A percentile compares a stretch with the other conserved stretches of the same genome.
Evolutionary conservation across 202 grass and related monocot genomes (phyloP).

Genomic region (Bolboschoenoplectus hybrid): DNA sequence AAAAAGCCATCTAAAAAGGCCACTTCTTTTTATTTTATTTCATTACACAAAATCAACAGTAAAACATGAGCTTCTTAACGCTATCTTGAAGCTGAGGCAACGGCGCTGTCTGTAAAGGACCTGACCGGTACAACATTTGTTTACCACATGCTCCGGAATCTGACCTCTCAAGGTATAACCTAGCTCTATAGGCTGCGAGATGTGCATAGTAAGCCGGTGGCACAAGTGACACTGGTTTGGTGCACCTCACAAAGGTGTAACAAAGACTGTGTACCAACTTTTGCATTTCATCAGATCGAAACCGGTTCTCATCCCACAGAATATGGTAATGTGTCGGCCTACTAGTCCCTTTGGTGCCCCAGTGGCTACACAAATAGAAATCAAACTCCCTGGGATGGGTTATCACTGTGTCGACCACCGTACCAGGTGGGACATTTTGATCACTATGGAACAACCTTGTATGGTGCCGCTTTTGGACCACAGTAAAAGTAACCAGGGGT

Average conservation of each 20-base stretch:
- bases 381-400: constrained; percentile 94
- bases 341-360: constrained; percentile 91
- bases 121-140: constrained; percentile 54
- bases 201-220: constrained; percentile 91
- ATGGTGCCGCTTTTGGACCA: constrained; percentile 97
- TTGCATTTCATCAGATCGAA: constrained; percentile 85
- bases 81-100: constrained; percentile 86
- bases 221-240: constrained; percentile 89
- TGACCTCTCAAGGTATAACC: constrained; percentile 85
- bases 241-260: constrained; percentile 93
- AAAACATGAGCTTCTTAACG: constrained; percentile 96
- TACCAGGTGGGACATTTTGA: constrained; percentile 91
- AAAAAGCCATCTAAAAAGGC: constrained; percentile 28
- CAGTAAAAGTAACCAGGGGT: constrained; percentile 72
- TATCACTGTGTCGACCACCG: constrained; percentile 91
- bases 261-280: constrained; percentile 88
- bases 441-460: constrained; percentile 82
- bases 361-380: constrained; percentile 96
- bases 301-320: constrained; percentile 80
- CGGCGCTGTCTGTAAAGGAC: constrained; percentile 62
- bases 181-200: constrained; percentile 88
- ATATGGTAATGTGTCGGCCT: constrained; percentile 91
- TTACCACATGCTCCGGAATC: constrained; percentile 46
- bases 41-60: constrained; percentile 60
- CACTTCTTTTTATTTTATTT: not conserved